These are phyloP conservation scores for Ustulina deusta DNA, from an alignment of 2,329 filamentous ascomycete genomes.

Conservation along the genomic window DNA sequence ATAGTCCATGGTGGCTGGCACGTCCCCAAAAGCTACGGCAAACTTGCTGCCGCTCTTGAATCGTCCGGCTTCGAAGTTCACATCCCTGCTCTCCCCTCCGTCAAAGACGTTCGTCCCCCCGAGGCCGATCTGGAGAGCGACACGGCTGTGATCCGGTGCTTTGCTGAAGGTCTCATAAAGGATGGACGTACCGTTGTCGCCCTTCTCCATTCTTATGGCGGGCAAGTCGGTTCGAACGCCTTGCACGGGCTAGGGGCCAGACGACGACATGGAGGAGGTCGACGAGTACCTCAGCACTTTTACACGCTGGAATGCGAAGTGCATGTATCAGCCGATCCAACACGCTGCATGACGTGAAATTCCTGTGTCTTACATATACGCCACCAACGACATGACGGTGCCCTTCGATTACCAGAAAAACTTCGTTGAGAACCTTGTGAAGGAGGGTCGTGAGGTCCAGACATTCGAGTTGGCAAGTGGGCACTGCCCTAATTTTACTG, in stretches of 20 bases:
- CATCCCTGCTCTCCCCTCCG: slow-evolving; percentile 34
- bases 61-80: slow-evolving; percentile 38
- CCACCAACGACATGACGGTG: slow-evolving; percentile 25
- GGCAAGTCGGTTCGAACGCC: slow-evolving; percentile 47
- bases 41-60: slow-evolving; percentile 29
- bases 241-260: slow-evolving; percentile 40
- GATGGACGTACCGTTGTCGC: slow-evolving; percentile 40
- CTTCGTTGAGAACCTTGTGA: slow-evolving; percentile 33
- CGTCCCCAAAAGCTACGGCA: slow-evolving; percentile 33
- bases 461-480: slow-evolving; percentile 35
- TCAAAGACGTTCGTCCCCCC: slow-evolving; percentile 43
- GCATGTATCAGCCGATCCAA: slow-evolving; percentile 36
- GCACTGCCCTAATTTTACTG: slow-evolving; percentile 39
- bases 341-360: slow-evolving; percentile 37
- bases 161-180: slow-evolving; percentile 40
- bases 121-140: slow-evolving; percentile 42
- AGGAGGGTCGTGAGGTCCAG: slow-evolving; percentile 31
- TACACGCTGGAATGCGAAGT: slow-evolving; percentile 38
- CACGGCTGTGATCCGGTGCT: slow-evolving; percentile 38
- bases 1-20: slow-evolving; percentile 40
- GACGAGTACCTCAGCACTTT: slow-evolving; percentile 26
- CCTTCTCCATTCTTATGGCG: slow-evolving; percentile 49
- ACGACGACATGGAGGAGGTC: slow-evolving; percentile 37
- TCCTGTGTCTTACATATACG: slow-evolving; percentile 26
- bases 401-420: slow-evolving; percentile 31